Percentiles rank a stretch among this genome's conserved stretches.
Evolutionary conservation across 2,329 filamentous ascomycete genomes (phyloP).

Genomic region (Xylariaceae sp.): DNA sequence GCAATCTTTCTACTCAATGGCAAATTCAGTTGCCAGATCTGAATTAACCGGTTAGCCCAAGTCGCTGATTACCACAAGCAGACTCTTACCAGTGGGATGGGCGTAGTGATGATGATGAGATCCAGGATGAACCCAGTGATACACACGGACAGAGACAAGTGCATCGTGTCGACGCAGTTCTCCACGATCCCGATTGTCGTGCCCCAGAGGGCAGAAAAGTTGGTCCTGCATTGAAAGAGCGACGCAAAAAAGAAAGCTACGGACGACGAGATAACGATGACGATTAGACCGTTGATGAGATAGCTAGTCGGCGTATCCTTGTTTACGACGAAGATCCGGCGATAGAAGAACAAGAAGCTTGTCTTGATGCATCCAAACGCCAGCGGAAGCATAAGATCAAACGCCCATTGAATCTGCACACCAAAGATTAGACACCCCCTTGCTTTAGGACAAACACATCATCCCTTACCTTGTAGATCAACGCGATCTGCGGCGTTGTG

Average conservation of each 20-base stretch:
- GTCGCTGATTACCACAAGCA: no score
- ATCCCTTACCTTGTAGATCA: constrained; percentile 13
- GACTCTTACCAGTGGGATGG: constrained; percentile 21
- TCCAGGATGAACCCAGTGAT: constrained; percentile 21
- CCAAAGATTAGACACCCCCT: neutral
- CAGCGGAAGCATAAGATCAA: constrained; percentile 20
- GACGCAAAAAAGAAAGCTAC: constrained; percentile 18
- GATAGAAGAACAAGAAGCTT: constrained; percentile 25
- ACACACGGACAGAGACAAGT: constrained; percentile 12
- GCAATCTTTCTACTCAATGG: constrained; percentile 4
- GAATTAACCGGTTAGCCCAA: no score
- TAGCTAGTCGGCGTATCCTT: constrained; percentile 4
- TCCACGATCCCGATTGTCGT: constrained; percentile 4
- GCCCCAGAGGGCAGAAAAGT: constrained; percentile 20
- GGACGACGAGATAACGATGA: constrained; percentile 8
- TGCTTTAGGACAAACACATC: neutral
- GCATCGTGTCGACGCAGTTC: constrained; percentile 7
- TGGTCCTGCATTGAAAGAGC: constrained; percentile 17
- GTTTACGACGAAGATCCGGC: constrained; percentile 20
- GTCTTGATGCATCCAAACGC: constrained; percentile 21
- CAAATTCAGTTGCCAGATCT: constrained; percentile 15
- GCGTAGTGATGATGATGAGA: constrained; percentile 17
- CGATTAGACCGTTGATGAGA: constrained; percentile 10
- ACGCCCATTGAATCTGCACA: constrained; percentile 22
- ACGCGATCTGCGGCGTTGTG: constrained; percentile 7